Percentiles rank a stretch among this genome's conserved stretches.
These are phyloP conservation scores for Candida gigantensis DNA, from an alignment of 1,139 yeast genomes.

Conservation along the genomic window DNA sequence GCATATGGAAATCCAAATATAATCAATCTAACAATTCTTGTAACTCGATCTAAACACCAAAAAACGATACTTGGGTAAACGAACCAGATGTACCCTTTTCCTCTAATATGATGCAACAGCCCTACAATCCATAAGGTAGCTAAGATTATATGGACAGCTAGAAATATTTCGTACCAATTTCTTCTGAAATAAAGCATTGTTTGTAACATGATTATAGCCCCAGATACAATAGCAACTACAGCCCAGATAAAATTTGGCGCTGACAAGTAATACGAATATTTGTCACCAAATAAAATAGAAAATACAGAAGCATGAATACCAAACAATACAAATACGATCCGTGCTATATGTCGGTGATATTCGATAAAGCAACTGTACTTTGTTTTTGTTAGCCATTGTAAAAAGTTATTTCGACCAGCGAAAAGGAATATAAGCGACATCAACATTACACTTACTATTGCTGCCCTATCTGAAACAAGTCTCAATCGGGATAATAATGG, in stretches of 20 bases:
- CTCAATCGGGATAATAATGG: constrained; percentile 24
- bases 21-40: constrained; percentile 35
- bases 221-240: constrained; percentile 28
- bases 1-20: constrained; percentile 51
- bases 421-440: constrained; percentile 54
- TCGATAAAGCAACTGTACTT: constrained; percentile 58
- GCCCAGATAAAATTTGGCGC: constrained; percentile 32
- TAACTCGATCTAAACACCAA: constrained; percentile 46
- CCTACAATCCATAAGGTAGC: constrained; percentile 45
- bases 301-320: constrained; percentile 43
- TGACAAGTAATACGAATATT: constrained; percentile 1
- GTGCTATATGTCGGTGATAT: constrained; percentile 61
- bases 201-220: constrained; percentile 40
- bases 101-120: constrained; percentile 43
- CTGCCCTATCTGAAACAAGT: constrained; percentile 35
- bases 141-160: constrained; percentile 41
- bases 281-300: constrained; percentile 19
- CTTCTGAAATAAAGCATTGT: constrained; percentile 44
- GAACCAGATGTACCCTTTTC: constrained; percentile 42
- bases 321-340: constrained; percentile 44
- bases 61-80: constrained; percentile 39
- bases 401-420: constrained; percentile 64
- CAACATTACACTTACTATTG: constrained; percentile 32
- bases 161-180: constrained; percentile 45
- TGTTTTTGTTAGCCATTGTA: constrained; percentile 60